Evolutionary conservation across 805 yeast genomes (phyloP).

Genomic region (Metschnikowia amazonensis): DNA sequence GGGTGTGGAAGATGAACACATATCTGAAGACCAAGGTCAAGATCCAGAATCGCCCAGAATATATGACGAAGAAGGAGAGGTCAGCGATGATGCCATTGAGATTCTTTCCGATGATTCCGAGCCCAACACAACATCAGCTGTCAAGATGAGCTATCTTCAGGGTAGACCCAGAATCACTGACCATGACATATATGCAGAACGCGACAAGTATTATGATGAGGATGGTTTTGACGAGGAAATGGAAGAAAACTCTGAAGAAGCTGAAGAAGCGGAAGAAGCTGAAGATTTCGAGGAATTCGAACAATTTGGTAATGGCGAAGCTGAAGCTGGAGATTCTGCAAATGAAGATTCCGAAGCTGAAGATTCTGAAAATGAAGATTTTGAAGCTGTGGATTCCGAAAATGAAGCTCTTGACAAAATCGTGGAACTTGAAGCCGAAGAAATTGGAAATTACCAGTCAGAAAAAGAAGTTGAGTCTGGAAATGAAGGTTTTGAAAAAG

Average conservation of each 20-base stretch:
- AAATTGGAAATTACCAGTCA: background rate
- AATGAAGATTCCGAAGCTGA: constrained; percentile 2
- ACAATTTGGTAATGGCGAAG: constrained; percentile 9
- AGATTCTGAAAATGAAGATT: background rate
- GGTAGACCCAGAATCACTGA: background rate
- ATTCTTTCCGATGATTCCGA: constrained; percentile 11
- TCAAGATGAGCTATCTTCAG: background rate
- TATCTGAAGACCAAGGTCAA: background rate
- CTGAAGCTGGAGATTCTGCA: background rate
- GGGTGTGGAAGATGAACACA: background rate
- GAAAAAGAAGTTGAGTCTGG: background rate
- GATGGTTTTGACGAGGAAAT: background rate
- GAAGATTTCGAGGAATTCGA: background rate
- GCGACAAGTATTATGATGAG: background rate
- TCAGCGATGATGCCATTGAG: constrained; percentile 13
- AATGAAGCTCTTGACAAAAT: too few species aligned
- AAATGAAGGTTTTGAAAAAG: background rate
- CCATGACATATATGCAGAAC: background rate
- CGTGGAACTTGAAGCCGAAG: too few species aligned
- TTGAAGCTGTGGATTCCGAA: background rate
- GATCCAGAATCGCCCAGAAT: background rate
- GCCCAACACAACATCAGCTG: background rate
- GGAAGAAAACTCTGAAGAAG: background rate
- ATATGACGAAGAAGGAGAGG: background rate
- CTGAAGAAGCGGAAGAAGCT: background rate